Evolutionary conservation across 176 grass and related monocot genomes (phyloP).

Genomic region (Lolium multiflorum): DNA sequence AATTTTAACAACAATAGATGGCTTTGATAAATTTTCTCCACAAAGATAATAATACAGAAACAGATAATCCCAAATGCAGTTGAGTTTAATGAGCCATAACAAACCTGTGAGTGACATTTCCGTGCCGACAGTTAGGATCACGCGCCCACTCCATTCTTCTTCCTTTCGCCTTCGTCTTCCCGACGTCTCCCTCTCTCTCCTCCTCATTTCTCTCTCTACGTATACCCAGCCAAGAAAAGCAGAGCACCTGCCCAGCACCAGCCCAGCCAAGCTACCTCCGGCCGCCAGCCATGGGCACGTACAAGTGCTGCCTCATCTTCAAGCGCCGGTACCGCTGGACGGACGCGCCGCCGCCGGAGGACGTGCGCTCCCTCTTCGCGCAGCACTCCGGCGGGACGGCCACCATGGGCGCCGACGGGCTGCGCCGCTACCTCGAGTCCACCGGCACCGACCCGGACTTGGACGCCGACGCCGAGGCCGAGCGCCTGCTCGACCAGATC

Average conservation of each 20-base stretch:
- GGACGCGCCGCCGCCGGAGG: constrained; percentile 77
- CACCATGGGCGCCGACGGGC: constrained; percentile 60
- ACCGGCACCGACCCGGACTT: not conserved
- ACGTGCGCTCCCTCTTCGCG: constrained; percentile 58
- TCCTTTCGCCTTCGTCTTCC: constrained; percentile 4
- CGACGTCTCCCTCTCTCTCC: not conserved
- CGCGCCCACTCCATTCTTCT: not conserved
- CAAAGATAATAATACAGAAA: too few relatives aligned
- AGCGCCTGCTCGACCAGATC: constrained; percentile 61
- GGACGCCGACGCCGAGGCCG: constrained; percentile 38
- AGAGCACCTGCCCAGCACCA: not conserved
- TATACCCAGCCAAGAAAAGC: not conserved
- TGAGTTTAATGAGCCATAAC: not conserved
- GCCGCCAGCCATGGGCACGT: constrained; percentile 49
- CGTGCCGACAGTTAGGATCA: constrained; percentile 20
- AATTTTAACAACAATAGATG: too few relatives aligned
- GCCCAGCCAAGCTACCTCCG: not conserved
- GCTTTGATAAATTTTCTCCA: too few relatives aligned
- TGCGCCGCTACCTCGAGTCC: constrained; percentile 62
- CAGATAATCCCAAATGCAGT: too few relatives aligned
- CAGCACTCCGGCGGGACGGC: constrained; percentile 42
- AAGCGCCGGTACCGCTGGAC: constrained; percentile 71
- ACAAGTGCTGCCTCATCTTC: constrained; percentile 86
- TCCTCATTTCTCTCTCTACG: not conserved
- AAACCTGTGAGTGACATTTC: not conserved